These are phyloP conservation scores for Sporisorium iseilematis-ciliati DNA, from an alignment of 1,284 basidiomycete species.

Conservation along the genomic window DNA sequence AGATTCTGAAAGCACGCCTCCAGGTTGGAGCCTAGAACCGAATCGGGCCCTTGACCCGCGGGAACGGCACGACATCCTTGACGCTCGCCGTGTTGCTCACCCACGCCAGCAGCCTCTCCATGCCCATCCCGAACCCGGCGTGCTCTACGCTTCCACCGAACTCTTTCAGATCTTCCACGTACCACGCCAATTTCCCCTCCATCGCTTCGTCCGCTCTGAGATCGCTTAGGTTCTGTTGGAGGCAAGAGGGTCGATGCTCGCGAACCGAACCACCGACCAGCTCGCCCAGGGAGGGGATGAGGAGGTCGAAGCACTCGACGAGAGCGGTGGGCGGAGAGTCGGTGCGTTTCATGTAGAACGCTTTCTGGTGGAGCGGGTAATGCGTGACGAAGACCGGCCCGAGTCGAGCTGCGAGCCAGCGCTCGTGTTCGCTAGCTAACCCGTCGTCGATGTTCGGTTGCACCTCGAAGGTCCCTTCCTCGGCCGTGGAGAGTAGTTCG, in stretches of 20 bases:
- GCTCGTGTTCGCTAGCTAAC: constrained; percentile 90
- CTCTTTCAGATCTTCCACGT: constrained; percentile 56
- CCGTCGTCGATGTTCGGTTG: constrained; percentile 79
- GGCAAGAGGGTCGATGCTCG: constrained; percentile 79
- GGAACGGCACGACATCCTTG: constrained; percentile 63
- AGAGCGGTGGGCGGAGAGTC: constrained; percentile 9
- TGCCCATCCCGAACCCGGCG: constrained; percentile 66
- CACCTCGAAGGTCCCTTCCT: constrained; percentile 14
- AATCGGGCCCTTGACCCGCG: constrained; percentile 54
- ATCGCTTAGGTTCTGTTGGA: constrained; percentile 33
- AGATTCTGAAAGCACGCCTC: no score
- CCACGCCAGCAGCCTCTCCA: constrained; percentile 66
- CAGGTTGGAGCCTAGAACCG: constrained; percentile 37
- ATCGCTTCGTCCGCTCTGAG: constrained; percentile 4
- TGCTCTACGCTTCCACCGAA: constrained; percentile 61
- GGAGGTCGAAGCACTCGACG: constrained; percentile 92
- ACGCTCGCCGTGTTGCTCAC: constrained; percentile 62
- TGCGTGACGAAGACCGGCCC: constrained; percentile 91
- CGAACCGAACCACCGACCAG: constrained; percentile 90
- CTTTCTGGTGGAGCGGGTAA: constrained; percentile 85
- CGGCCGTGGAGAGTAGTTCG: constrained; percentile 71
- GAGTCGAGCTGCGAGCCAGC: constrained; percentile 80
- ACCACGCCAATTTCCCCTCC: constrained; percentile 52
- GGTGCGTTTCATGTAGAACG: constrained; percentile 90
- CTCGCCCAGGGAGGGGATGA: constrained; percentile 89